A percentile compares a stretch with the other conserved stretches of the same genome.
Conservation (phyloP, 192 early-diverging fungal genomes). For the Rhizoclosmatium sp. region DNA sequence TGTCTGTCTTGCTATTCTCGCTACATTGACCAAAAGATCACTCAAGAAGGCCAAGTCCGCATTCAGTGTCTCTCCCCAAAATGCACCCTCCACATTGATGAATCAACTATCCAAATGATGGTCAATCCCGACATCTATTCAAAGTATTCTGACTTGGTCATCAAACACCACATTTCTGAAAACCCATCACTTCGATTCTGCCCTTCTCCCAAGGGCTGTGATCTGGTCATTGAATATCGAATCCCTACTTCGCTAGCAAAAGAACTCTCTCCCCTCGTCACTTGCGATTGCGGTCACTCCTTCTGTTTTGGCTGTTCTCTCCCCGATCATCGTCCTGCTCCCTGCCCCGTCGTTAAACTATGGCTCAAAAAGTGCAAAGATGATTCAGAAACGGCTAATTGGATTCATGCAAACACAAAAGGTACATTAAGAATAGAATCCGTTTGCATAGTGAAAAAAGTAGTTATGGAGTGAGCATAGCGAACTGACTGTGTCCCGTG, state of each 20-base stretch:
- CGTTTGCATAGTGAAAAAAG: neutral
- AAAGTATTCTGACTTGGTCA: conserved; percentile 77
- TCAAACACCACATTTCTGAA: conserved; percentile 94
- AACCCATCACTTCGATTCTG: conserved; percentile 86
- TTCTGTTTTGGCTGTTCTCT: conserved; percentile 95
- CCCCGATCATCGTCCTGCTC: conserved; percentile 82
- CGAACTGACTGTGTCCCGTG: neutral
- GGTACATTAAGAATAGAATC: neutral
- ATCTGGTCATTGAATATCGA: neutral
- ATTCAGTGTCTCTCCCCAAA: conserved; percentile 82
- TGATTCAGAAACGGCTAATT: conserved; percentile 98
- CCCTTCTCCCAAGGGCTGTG: conserved; percentile 85
- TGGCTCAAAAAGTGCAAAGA: conserved; percentile 97
- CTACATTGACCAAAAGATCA: conserved; percentile 87
- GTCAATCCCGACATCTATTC: conserved; percentile 62
- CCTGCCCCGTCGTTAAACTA: conserved; percentile 79
- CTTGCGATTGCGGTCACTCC: conserved; percentile 75
- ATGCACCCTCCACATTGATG: conserved; percentile 84
- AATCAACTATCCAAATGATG: conserved; percentile 74
- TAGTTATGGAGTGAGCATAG: neutral
- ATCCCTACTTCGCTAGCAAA: neutral
- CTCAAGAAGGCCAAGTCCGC: conserved; percentile 83
- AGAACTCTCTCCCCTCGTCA: conserved; percentile 82
- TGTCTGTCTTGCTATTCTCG: conserved; percentile 86
- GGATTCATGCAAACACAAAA: conserved; percentile 80